Evolutionary conservation across 176 grass and related monocot species (phyloP), one percentile per base, ranked within the genome.

Genomic region (Aechmea fasciata): DNA sequence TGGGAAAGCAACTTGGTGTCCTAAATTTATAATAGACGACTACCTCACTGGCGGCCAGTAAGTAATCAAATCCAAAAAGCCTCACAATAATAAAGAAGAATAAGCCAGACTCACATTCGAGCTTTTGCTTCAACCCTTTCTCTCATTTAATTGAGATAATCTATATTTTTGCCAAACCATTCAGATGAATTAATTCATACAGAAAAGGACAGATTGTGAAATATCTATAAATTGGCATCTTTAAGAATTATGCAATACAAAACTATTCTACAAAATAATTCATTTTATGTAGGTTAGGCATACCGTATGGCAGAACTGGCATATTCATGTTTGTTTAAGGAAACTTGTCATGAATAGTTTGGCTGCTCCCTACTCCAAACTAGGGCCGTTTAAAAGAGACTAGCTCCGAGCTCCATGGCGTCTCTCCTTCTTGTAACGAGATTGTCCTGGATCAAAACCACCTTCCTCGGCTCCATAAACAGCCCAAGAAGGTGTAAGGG

Each of bases 401-500:
- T 52, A 75, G 69, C 66, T 68, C 51, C 71, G 85, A 10, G 86
- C 61, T 54, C 89, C 82, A 64, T 99, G 94, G 11, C 89, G 94
- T 70, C 89, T 99, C 83, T 99, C 89, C 71, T 99, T 99, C 77
- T 83, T 99, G 69, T 72, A 93, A 65, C 94, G 89, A 81, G 89
- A 83, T 74, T 99, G 89, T 71, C 87, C 89, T 24, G 94, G 94
- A 66, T 99, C 94, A 12, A 93, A 99, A 51, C 94, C 94, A 63
- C 89, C 89, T 81, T 93, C 89, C 0, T 85, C 80, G 1, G 94
- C 89, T 22, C 89, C 89, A 53, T 99, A 99, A 10, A 99, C 84
- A 0, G 94, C 94, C 94, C 94, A 99, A 2, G 84, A 84, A 25
- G 94, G 94, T 29, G 94, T 90, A 19, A 71, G 47, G 0, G 86